Evolutionary conservation across 2,329 filamentous ascomycete species (phyloP).

Genomic region (Colletotrichum lini): DNA sequence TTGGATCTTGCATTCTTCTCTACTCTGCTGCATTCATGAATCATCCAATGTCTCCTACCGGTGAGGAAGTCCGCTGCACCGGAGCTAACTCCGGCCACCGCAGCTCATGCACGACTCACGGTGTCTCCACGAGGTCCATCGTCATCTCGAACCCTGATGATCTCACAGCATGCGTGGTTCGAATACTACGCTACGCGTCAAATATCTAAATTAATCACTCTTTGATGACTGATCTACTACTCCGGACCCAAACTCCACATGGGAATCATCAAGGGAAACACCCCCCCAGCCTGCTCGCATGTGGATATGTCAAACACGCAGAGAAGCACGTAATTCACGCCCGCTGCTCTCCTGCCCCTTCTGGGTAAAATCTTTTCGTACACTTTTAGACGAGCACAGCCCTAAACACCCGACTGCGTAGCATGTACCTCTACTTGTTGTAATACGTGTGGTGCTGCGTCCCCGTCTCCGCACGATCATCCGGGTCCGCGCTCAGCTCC

Average conservation of each 20-base stretch:
- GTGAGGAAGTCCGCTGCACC: not conserved
- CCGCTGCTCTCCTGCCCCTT: not conserved
- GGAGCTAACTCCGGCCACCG: not conserved
- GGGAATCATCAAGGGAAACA: not conserved
- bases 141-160: not conserved
- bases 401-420: not conserved
- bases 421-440: slow-evolving; percentile 16
- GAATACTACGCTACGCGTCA: not conserved
- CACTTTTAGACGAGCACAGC: no score
- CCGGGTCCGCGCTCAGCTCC: slow-evolving; percentile 34
- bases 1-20: not conserved
- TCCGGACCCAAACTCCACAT: not conserved
- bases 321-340: not conserved
- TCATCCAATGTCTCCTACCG: not conserved
- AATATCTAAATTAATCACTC: not conserved
- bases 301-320: not conserved
- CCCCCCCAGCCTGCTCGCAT: not conserved
- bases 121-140: not conserved
- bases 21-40: not conserved
- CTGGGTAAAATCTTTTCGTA: not conserved
- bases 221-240: not conserved
- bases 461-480: not conserved
- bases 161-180: not conserved
- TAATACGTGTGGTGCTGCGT: slow-evolving; percentile 39
- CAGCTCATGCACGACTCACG: not conserved